Conservation (phyloP, 2,329 filamentous ascomycete genomes). For the Karstenula rhodostoma region DNA sequence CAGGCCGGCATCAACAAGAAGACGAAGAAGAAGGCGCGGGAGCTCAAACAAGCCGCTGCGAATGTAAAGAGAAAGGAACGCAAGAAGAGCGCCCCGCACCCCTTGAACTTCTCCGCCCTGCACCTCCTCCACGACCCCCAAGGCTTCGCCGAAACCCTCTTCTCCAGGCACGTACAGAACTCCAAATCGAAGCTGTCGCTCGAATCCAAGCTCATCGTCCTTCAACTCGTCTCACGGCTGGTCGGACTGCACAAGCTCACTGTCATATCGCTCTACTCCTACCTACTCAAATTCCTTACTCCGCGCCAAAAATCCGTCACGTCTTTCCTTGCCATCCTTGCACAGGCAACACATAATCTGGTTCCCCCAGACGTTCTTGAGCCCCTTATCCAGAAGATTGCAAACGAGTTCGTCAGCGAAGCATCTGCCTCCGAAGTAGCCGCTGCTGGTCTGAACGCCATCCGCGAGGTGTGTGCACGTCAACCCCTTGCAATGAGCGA, state of each 20-base stretch:
- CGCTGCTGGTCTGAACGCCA: conserved; percentile 90
- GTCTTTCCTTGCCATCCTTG: conserved; percentile 88
- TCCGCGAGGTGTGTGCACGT: conserved; percentile 89
- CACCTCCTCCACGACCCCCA: conserved; percentile 95
- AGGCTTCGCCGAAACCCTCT: conserved; percentile 88
- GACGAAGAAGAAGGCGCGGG: conserved; percentile 83
- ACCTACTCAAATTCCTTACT: conserved; percentile 90
- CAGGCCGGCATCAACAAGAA: conserved; percentile 96
- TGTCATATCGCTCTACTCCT: conserved; percentile 90
- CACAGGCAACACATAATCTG: conserved; percentile 88
- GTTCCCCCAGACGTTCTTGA: conserved; percentile 93
- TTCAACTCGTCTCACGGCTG: conserved; percentile 89
- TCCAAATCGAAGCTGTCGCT: conserved; percentile 84
- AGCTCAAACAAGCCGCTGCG: conserved; percentile 81
- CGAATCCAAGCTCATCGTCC: conserved; percentile 86
- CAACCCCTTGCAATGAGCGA: conserved; percentile 97
- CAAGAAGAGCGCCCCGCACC: conserved; percentile 87
- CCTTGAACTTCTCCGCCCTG: conserved; percentile 93
- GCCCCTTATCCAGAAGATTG: conserved; percentile 91
- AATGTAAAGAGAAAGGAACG: conserved; percentile 81
- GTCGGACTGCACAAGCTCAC: conserved; percentile 93
- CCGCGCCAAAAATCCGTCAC: conserved; percentile 90
- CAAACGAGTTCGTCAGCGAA: conserved; percentile 98
- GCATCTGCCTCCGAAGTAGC: conserved; percentile 90
- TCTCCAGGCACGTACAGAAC: conserved; percentile 89